Evolutionary conservation across 2,329 filamentous ascomycete genomes (phyloP), one percentile per base, ranked within the genome.

Genomic region (Aspergillus oerlinghausenensis): DNA sequence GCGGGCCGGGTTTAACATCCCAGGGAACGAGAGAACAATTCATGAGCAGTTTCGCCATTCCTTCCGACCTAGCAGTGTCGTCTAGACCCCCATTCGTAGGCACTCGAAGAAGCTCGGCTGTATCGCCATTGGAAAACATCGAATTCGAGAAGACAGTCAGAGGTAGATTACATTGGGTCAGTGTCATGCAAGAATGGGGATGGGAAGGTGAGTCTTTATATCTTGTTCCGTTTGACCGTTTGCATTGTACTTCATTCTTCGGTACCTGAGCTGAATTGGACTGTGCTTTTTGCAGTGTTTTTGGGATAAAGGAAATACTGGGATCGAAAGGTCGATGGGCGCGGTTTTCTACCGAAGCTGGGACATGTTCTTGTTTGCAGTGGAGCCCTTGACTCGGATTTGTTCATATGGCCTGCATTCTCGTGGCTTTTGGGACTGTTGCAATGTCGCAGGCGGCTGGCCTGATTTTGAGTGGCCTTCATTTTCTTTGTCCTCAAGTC

Each of bases 171-270:
- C 87, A 89, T 71, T 89, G 87, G 87, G 76, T 88, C 8, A 84
- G 85, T 40, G 85, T 89, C 45, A 89, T 89, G 87, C 82, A 81
- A 60, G 86, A 88, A 63, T 88, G 84, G 84, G 76, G 79, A n/a
- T 89, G 87, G 86, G 86, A 89, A 79, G 82, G 86, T 88, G 75
- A 75, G 80, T 75, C 64, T 49, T 51, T 49, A 38, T 49, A 38
- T 38, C 32, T 17, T 38, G 14, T 35, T 17, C 19, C 25, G n/a
- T 11, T 23, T 47, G 43, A 21, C 40, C 4, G 43, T 14, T 14
- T 21, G 21, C 21, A 45, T 51, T 5, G 25, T 49, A 43, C 21
- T 40, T 23, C 32, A 35, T 54, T 43, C 32, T 54, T 58, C 52
- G 61, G 50, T 38, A 17, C 32, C 32, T 17, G 32, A 38, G 32